These are phyloP conservation scores for Penicillium lagena DNA, from an alignment of 495 filamentous ascomycete genomes.

Conservation along the genomic window DNA sequence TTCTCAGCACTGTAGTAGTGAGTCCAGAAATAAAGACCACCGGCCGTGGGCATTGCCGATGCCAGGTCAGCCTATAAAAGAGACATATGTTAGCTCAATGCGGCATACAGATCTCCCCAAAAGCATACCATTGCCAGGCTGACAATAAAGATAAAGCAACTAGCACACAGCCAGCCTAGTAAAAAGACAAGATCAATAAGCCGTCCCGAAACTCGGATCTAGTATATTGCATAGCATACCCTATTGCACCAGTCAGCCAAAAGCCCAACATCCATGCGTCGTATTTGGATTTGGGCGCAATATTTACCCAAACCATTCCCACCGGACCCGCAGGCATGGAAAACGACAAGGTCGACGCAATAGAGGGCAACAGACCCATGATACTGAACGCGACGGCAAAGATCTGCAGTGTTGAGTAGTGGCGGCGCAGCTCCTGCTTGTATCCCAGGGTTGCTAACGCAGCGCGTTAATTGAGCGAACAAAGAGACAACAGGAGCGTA, in stretches of 20 bases:
- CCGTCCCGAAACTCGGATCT: too few species aligned
- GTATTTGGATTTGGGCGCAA: neutral
- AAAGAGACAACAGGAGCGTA: too few species aligned
- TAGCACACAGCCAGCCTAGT: slow-evolving; percentile 46
- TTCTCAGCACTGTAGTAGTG: slow-evolving; percentile 57
- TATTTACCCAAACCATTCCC: slow-evolving; percentile 60
- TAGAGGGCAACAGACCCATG: slow-evolving; percentile 67
- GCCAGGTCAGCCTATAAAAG: slow-evolving; percentile 53
- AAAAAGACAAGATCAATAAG: too few species aligned
- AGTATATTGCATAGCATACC: slow-evolving; percentile 8
- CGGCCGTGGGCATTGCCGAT: slow-evolving; percentile 63
- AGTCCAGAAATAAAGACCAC: slow-evolving; percentile 67
- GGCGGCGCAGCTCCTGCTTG: slow-evolving; percentile 63
- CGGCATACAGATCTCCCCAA: neutral
- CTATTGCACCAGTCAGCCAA: slow-evolving; percentile 12
- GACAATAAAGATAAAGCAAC: slow-evolving; percentile 57
- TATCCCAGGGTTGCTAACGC: slow-evolving; percentile 42
- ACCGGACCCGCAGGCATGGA: slow-evolving; percentile 61
- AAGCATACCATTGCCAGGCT: slow-evolving; percentile 54
- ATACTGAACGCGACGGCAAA: slow-evolving; percentile 70
- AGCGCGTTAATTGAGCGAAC: too few species aligned
- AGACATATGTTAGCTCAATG: neutral
- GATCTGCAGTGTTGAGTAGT: slow-evolving; percentile 60
- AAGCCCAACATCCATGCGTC: neutral
- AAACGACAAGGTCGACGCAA: slow-evolving; percentile 59